These are phyloP conservation scores for Venturia aucupariae DNA, from an alignment of 2,329 filamentous ascomycete genomes.

Conservation along the genomic window DNA sequence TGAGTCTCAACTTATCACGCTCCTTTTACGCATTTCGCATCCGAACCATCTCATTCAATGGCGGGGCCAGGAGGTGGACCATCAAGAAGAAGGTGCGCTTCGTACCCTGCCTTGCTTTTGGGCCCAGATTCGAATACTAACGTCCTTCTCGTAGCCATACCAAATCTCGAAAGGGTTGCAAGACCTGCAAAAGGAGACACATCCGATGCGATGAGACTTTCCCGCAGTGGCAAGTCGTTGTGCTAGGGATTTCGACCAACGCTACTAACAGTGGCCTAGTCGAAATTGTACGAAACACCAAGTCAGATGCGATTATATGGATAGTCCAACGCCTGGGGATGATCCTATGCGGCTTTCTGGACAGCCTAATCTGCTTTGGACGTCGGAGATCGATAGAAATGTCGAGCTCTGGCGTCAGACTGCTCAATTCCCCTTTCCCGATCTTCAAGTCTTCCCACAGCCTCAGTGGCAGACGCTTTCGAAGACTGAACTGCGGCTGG, in stretches of 20 bases:
- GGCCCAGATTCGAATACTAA: too few relatives aligned
- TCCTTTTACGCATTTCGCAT: not conserved
- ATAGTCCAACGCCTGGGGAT: conserved; percentile 61
- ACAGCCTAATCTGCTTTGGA: conserved; percentile 66
- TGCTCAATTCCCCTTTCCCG: conserved; percentile 76
- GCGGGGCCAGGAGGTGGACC: conserved; percentile 91
- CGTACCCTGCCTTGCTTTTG: not conserved
- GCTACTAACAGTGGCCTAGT: conserved; percentile 38
- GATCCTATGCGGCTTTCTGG: conserved; percentile 43
- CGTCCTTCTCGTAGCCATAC: conserved; percentile 64
- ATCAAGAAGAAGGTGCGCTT: conserved; percentile 44
- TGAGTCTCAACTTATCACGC: not conserved
- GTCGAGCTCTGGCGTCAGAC: conserved; percentile 78
- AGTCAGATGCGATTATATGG: conserved; percentile 96
- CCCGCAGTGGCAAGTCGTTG: conserved; percentile 71
- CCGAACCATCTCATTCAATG: conserved; percentile 45
- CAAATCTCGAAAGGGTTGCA: conserved; percentile 97
- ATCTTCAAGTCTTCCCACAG: conserved; percentile 65
- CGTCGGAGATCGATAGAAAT: conserved; percentile 70
- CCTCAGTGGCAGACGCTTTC: conserved; percentile 65
- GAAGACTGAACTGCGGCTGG: conserved; percentile 71
- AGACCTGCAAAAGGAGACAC: conserved; percentile 94
- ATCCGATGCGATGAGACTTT: conserved; percentile 97
- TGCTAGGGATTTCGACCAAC: conserved; percentile 16
- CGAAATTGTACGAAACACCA: conserved; percentile 99